A percentile compares a stretch with the other conserved stretches of the same genome.
These are phyloP conservation scores for Coemansia sp. DNA, from an alignment of 371 early-diverging fungal genomes.

Conservation along the genomic window DNA sequence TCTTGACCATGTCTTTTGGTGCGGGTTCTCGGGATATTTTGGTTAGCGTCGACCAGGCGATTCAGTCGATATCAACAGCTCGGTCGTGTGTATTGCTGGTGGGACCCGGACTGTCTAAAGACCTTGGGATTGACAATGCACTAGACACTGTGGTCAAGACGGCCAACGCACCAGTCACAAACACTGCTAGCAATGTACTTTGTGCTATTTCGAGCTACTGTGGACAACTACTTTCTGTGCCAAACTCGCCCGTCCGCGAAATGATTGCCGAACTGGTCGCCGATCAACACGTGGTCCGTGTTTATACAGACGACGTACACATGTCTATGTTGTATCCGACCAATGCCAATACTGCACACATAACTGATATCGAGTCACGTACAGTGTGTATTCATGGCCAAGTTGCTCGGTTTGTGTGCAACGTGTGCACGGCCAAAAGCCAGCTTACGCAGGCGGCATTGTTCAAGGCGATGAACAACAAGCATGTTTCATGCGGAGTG, in stretches of 20 bases:
- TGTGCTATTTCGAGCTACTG: slow-evolving; percentile 25
- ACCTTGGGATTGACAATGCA: slow-evolving; percentile 5
- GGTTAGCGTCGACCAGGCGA: background rate
- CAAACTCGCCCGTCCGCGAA: slow-evolving; percentile 3
- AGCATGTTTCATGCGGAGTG: slow-evolving; percentile 16
- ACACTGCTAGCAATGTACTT: background rate
- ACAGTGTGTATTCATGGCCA: slow-evolving; percentile 29
- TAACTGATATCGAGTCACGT: slow-evolving; percentile 14
- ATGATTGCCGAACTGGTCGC: slow-evolving; percentile 13
- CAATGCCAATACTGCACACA: background rate
- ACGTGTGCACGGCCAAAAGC: slow-evolving; percentile 25
- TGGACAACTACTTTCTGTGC: slow-evolving; percentile 19
- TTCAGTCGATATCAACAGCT: slow-evolving; percentile 2
- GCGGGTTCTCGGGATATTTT: background rate
- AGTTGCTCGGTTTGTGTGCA: slow-evolving; percentile 19
- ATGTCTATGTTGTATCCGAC: slow-evolving; percentile 1
- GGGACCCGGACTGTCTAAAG: slow-evolving; percentile 16
- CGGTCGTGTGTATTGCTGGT: slow-evolving; percentile 29
- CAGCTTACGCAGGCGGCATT: slow-evolving; percentile 39
- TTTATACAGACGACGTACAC: slow-evolving; percentile 36
- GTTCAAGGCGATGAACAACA: slow-evolving; percentile 22
- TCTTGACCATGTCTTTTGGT: background rate
- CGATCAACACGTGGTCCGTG: slow-evolving; percentile 9
- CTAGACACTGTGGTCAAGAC: background rate
- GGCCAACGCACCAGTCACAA: background rate